Evolutionary conservation across 2,329 filamentous ascomycete species (phyloP).

Genomic region (Magnaporthiopsis rhizophila): DNA sequence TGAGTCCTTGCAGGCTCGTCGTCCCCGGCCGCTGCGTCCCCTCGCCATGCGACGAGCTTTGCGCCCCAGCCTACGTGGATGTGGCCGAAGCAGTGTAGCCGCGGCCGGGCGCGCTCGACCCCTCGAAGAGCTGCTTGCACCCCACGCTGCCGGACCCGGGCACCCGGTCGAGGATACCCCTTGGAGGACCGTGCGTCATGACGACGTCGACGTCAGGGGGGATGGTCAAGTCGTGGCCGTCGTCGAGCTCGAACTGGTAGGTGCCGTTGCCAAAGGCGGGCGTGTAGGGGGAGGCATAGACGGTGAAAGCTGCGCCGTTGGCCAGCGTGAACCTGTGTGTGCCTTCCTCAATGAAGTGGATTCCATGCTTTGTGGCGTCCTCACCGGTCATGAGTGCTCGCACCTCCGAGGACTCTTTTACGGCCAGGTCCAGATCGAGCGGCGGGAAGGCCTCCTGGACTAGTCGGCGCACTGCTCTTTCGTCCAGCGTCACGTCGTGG

Average conservation of each 20-base stretch:
- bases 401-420: not conserved
- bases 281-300: slow-evolving; percentile 48
- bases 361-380: slow-evolving; percentile 19
- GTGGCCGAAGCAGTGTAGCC: slow-evolving; percentile 49
- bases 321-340: slow-evolving; percentile 35
- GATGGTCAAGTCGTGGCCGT: slow-evolving; percentile 39
- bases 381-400: not conserved
- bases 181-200: slow-evolving; percentile 48
- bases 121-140: slow-evolving; percentile 34
- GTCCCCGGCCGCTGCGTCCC: slow-evolving; percentile 10
- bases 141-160: slow-evolving; percentile 26
- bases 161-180: slow-evolving; percentile 39
- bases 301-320: slow-evolving; percentile 39
- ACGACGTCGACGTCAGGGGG: slow-evolving; percentile 31
- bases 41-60: slow-evolving; percentile 43
- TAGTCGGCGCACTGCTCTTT: not conserved
- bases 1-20: slow-evolving; percentile 25
- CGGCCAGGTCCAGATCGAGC: not conserved
- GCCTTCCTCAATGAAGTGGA: slow-evolving; percentile 43
- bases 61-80: slow-evolving; percentile 55
- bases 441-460: not conserved
- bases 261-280: slow-evolving; percentile 28
- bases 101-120: slow-evolving; percentile 32
- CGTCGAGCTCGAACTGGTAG: slow-evolving; percentile 36
- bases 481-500: slow-evolving; percentile 38